Evolutionary conservation across 805 yeast species (phyloP), one percentile per base, ranked within the genome.

Genomic region (Suhomyces tanzawaensis): DNA sequence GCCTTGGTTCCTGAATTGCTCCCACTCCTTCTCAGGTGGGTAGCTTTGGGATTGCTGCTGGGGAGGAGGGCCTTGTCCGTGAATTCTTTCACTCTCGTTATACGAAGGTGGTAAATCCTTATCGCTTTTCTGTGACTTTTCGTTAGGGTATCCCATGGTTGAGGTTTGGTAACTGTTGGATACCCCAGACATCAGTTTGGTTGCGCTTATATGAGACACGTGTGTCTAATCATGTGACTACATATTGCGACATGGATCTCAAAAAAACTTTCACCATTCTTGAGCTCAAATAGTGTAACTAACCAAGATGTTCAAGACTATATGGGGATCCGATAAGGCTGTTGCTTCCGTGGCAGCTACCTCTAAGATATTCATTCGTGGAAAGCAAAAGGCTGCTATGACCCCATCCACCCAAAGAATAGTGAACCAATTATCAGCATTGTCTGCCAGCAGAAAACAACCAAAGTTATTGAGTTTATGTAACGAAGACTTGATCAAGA

Each of bases 401-500:
- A 33, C 34, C 23, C 54, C 69, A 11, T 58, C 71, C 24, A 69
- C 74, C 5, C 72, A 69, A 39, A 66, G 53, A 43, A 69, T 69
- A 36, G 71, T 68, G 31, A 66, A 68, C 49, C 83, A 81, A 65
- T 73, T 91, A 45, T 82, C 95, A 28, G 95, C 91, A 16, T 60
- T 90, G 49, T 79, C 93, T 9, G 96, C 95, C 6, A 76, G 84
- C 41, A 81, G 89, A 68, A 91, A 89, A 62, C 90, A 82, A 62
- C 99, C 99, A 32, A 78, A 81, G 49, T 67, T 87, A 51, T 62
- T 93, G 46, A 86, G 82, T 52, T 67, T 89, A 23, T 74, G 82
- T 48, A 69, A 74, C 18, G 97, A 90, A 60, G 98, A 93, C 57
- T 71, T 82, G 40, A 72, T 91, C 45, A 85, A 93, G 54, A 98